These are phyloP conservation scores for Candida takata DNA, from an alignment of 805 yeast species.

Conservation along the genomic window DNA sequence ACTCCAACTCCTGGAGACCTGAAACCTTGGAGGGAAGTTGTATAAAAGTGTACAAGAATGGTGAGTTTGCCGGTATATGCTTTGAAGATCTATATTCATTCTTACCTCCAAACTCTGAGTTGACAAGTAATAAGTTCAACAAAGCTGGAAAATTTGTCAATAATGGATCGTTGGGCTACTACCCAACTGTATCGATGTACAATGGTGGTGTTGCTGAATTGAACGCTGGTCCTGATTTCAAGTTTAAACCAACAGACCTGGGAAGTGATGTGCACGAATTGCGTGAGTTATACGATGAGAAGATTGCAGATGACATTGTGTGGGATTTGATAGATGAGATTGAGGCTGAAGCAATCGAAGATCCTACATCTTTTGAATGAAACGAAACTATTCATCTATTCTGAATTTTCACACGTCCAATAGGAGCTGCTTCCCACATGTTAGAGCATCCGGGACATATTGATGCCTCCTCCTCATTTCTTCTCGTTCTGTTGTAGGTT, in stretches of 20 bases:
- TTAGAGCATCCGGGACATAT: constrained; percentile 1
- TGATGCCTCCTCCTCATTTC: constrained; percentile 3
- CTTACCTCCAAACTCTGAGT: constrained; percentile 68
- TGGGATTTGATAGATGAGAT: constrained; percentile 85
- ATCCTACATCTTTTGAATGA: constrained; percentile 5
- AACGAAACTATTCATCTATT: background rate
- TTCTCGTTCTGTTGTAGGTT: constrained; percentile 30
- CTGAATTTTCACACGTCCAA: constrained; percentile 3
- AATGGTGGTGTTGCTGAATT: constrained; percentile 70
- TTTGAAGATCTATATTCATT: constrained; percentile 67
- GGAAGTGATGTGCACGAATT: constrained; percentile 39
- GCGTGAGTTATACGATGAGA: constrained; percentile 55
- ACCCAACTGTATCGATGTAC: constrained; percentile 81
- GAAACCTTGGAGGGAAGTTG: constrained; percentile 50
- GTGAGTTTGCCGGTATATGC: constrained; percentile 55
- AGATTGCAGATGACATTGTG: constrained; percentile 70
- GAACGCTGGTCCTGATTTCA: constrained; percentile 62
- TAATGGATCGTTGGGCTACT: constrained; percentile 86
- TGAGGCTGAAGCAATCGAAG: constrained; percentile 49
- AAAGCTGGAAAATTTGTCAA: constrained; percentile 44
- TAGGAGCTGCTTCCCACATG: constrained; percentile 10
- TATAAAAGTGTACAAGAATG: constrained; percentile 72
- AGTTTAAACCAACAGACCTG: constrained; percentile 33
- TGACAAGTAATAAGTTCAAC: constrained; percentile 24
- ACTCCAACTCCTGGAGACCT: constrained; percentile 37